Conservation (phyloP, 257 asterid genomes). For the Ilex aquifolium region DNA sequence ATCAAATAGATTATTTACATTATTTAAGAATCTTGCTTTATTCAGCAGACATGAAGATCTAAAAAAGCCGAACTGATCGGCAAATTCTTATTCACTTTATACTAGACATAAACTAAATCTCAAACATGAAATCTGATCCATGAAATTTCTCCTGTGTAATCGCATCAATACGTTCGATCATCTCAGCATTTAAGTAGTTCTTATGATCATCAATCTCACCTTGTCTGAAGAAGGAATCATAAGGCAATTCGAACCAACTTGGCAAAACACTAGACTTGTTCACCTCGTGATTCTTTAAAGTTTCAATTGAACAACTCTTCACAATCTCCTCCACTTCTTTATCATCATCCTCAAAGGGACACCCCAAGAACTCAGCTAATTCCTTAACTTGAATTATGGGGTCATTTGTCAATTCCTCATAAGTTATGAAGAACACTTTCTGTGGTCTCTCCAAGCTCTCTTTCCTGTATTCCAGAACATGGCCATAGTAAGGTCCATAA, state of each 20-base stretch:
- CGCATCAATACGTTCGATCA: constrained; percentile 36
- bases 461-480: constrained; percentile 9
- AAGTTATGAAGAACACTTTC: constrained; percentile 6
- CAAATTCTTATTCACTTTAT: too few relatives aligned
- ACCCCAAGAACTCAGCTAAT: constrained; percentile 10
- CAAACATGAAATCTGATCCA: constrained; percentile 36
- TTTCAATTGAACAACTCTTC: constrained; percentile 7
- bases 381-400: constrained; percentile 6
- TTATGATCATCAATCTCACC: constrained; percentile 44
- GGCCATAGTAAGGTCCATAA: constrained; percentile 12
- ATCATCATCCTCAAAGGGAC: constrained; percentile 3
- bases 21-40: too few relatives aligned
- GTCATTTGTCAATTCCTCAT: constrained; percentile 7
- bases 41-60: too few relatives aligned
- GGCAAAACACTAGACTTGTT: constrained; percentile 5
- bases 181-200: constrained; percentile 27
- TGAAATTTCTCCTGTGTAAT: constrained; percentile 29
- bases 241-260: constrained; percentile 32
- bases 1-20: too few relatives aligned
- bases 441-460: constrained; percentile 9
- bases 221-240: constrained; percentile 42
- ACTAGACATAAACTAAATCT: constrained; percentile 16
- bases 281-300: constrained; percentile 6
- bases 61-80: too few relatives aligned
- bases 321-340: constrained; percentile 10